phyloP scores from a whole-genome alignment of 2,329 filamentous ascomycete genomes.

The Pseudocercospora cruenta region DNA sequence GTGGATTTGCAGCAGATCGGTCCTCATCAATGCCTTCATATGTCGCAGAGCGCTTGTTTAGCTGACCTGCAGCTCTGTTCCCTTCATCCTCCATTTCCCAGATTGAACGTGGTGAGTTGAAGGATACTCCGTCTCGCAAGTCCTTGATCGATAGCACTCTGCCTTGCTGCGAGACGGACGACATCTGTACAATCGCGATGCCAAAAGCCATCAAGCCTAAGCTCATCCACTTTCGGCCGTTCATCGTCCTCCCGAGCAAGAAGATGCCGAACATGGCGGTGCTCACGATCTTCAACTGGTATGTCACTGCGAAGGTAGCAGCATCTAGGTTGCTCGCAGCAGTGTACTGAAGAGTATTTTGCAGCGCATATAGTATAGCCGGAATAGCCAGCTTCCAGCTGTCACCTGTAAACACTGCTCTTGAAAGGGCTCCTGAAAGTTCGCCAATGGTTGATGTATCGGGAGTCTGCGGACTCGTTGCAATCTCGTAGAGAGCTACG shows the following conservation, averaged over 20 bases:
- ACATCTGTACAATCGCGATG: constrained; percentile 82
- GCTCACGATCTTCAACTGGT: constrained; percentile 91
- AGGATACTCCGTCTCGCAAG: constrained; percentile 61
- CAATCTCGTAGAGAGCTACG: constrained; percentile 85
- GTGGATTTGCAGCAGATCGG: constrained; percentile 54
- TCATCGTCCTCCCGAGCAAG: constrained; percentile 72
- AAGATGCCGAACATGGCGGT: constrained; percentile 84
- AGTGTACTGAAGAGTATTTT: constrained; percentile 92
- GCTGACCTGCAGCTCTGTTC: constrained; percentile 51
- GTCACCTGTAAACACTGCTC: constrained; percentile 82
- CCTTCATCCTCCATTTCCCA: constrained; percentile 73
- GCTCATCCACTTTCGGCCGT: constrained; percentile 76
- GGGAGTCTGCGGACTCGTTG: constrained; percentile 75
- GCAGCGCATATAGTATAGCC: constrained; percentile 83
- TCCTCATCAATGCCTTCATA: constrained; percentile 83
- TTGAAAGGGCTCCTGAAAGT: constrained; percentile 77
- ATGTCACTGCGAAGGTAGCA: constrained; percentile 89
- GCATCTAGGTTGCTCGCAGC: constrained; percentile 89
- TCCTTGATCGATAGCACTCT: constrained; percentile 61
- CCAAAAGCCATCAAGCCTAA: constrained; percentile 79
- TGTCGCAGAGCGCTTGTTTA: constrained; percentile 76
- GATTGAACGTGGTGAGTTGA: constrained; percentile 75
- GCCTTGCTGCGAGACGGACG: constrained; percentile 58
- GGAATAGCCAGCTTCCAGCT: constrained; percentile 95
- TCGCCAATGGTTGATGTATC: constrained; percentile 61